These are phyloP conservation scores for Persicaria tinctoria DNA, from an alignment of 148 eudicot genomes.

Conservation along the genomic window DNA sequence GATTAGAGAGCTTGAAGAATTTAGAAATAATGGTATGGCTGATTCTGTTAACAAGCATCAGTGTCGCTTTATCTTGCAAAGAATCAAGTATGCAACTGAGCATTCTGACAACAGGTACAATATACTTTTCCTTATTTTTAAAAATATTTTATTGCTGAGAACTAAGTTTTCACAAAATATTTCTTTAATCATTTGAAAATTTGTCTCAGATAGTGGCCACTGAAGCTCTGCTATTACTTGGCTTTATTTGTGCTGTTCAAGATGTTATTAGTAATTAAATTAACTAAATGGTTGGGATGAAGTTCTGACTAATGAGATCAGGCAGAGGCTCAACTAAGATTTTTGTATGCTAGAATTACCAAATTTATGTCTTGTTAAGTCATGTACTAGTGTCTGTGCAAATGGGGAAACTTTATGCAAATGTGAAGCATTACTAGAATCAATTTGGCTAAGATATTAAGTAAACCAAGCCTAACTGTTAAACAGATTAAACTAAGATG, in stretches of 20 bases:
- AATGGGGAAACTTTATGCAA: background rate
- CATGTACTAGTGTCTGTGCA: background rate
- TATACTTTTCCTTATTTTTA: background rate
- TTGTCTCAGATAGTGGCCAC: background rate
- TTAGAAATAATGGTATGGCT: constrained; percentile 56
- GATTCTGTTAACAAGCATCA: constrained; percentile 98
- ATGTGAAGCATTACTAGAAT: background rate
- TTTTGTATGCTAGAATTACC: too few relatives aligned
- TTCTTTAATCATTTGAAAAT: background rate
- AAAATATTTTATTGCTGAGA: background rate
- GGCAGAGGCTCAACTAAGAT: too few relatives aligned
- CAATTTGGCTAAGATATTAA: background rate
- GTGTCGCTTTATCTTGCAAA: constrained; percentile 77
- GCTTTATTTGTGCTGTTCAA: background rate
- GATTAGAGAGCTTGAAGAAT: constrained; percentile 91
- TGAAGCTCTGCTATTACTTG: background rate
- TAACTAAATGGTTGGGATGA: background rate
- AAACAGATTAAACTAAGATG: background rate
- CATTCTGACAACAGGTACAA: constrained; percentile 62
- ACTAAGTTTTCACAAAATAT: background rate
- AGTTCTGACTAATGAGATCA: background rate
- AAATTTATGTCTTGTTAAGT: too few relatives aligned
- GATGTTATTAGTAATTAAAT: background rate
- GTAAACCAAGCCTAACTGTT: background rate
- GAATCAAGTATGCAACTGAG: constrained; percentile 71